phyloP scores from a whole-genome alignment of 1,284 basidiomycete species.

The Stereum hirsutum region DNA sequence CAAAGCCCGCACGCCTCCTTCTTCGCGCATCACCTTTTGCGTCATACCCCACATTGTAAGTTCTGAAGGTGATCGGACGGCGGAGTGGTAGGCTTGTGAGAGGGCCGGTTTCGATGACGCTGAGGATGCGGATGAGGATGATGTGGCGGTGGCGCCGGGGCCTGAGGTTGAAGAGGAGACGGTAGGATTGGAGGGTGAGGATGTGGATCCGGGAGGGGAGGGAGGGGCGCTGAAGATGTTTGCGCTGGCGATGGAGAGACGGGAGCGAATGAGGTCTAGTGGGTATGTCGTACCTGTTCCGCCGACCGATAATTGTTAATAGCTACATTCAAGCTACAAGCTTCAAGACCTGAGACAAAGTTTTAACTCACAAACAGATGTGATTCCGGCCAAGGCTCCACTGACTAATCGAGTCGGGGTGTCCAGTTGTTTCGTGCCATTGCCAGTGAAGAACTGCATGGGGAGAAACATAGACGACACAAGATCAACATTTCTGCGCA shows the following conservation, averaged over 20 bases:
- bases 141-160: too few relatives aligned
- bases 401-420: constrained; percentile 75
- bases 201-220: constrained; percentile 13
- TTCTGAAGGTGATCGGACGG: constrained; percentile 33
- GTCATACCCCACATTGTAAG: constrained; percentile 87
- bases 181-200: constrained; percentile 10
- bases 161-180: too few relatives aligned
- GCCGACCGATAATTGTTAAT: too few relatives aligned
- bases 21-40: constrained; percentile 80
- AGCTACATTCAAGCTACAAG: neutral
- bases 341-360: neutral
- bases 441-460: constrained; percentile 56
- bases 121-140: constrained; percentile 13
- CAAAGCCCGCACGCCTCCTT: constrained; percentile 80
- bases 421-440: constrained; percentile 68
- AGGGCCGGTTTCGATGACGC: constrained; percentile 24
- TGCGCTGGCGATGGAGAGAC: constrained; percentile 87
- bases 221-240: constrained; percentile 36
- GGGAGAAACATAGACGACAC: constrained; percentile 6
- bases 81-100: constrained; percentile 44
- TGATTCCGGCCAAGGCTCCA: constrained; percentile 86
- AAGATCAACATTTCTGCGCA: too few relatives aligned
- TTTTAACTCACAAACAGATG: constrained; percentile 68
- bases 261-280: constrained; percentile 86
- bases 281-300: constrained; percentile 80